Evolutionary conservation across 805 yeast species (phyloP), one percentile per base, ranked within the genome.

Genomic region (Cyberlindnera saturnus): DNA sequence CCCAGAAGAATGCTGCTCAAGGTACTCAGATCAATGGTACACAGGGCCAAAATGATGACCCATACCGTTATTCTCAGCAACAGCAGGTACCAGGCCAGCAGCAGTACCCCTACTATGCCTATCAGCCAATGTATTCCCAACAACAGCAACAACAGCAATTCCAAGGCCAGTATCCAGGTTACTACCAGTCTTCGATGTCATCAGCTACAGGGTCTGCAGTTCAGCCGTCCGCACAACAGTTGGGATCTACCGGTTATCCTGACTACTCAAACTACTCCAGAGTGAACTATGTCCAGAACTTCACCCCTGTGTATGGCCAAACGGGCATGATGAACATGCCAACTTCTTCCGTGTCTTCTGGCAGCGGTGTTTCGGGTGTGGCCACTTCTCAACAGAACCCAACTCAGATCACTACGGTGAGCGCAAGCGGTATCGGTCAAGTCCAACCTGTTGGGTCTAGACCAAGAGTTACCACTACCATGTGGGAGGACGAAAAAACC

Each of bases 401-500:
- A 34, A 16, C 41, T 18, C 42, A 39, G 36, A 46, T 44, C 30
- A 19, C 44, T 14, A 16, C 42, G 3, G 34, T 45, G 2, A 29
- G 48, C 4, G 44, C 50, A 9, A 53, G 59, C 13, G 48, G 55
- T 3, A 49, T 55, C 20, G 62, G 62, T 11, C 61, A 58, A 40
- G 52, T 55, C 20, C 62, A 58, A 34, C 62, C 62, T 5, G 50
- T 57, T 28, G 62, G 62, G 10, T 58, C 64, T 19, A 70, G 73
- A 57, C 81, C 82, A 40, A 64, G 76, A 47, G 87, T 85, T 41
- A 82, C 89, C 41, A 84, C 93, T 18, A 85, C 93, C n/a, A 76
- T 82, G 75, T 86, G 95, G 95, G 93, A 86, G 58, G 95, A 86
- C 59, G 95, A 86, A 57, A 81, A 82, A 52, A 86, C 95, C 1